Percentiles rank a stretch among this genome's conserved stretches.
Evolutionary conservation across 495 filamentous ascomycete species (phyloP).

Genomic region (Penicillium egyptiacum): DNA sequence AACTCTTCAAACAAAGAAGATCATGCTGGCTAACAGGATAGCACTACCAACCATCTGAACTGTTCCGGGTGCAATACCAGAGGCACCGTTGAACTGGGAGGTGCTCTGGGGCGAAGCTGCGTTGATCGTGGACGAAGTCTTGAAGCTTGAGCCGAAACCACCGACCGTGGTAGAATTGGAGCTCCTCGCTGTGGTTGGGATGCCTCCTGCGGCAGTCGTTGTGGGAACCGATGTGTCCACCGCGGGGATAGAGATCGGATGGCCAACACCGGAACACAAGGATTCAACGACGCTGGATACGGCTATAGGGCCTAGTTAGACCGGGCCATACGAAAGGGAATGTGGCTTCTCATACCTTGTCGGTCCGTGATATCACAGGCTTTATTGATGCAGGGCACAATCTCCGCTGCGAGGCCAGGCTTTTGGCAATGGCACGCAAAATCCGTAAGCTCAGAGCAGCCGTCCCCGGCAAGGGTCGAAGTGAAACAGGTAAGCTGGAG

Average conservation of each 20-base stretch:
- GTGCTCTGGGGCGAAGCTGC: neutral
- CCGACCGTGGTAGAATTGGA: conserved; percentile 5
- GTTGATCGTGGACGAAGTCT: conserved; percentile 6
- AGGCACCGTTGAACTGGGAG: neutral
- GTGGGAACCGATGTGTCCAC: conserved; percentile 5
- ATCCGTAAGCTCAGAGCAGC: conserved; percentile 12
- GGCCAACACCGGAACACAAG: conserved; percentile 9
- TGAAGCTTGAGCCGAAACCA: conserved; percentile 2
- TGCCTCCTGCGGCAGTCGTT: conserved; percentile 45
- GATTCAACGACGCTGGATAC: conserved; percentile 10
- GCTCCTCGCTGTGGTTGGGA: conserved; percentile 48
- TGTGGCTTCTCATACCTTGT: conserved; percentile 5
- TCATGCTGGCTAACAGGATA: conserved; percentile 4
- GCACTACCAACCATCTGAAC: neutral
- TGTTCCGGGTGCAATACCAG: conserved; percentile 1
- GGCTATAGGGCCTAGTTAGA: conserved; percentile 8
- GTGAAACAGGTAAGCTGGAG: conserved; percentile 9
- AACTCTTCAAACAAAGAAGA: conserved; percentile 1
- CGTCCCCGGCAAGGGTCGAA: neutral
- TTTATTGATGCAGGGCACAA: conserved; percentile 12
- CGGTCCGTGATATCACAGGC: conserved; percentile 9
- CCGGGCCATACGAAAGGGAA: conserved; percentile 1
- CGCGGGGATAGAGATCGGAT: conserved; percentile 5
- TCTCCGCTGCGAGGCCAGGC: conserved; percentile 6
- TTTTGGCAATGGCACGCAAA: conserved; percentile 11